Evolutionary conservation across 2,329 filamentous ascomycete species (phyloP), one percentile per base, ranked within the genome.

Genomic region (Hypoxylon sp.): DNA sequence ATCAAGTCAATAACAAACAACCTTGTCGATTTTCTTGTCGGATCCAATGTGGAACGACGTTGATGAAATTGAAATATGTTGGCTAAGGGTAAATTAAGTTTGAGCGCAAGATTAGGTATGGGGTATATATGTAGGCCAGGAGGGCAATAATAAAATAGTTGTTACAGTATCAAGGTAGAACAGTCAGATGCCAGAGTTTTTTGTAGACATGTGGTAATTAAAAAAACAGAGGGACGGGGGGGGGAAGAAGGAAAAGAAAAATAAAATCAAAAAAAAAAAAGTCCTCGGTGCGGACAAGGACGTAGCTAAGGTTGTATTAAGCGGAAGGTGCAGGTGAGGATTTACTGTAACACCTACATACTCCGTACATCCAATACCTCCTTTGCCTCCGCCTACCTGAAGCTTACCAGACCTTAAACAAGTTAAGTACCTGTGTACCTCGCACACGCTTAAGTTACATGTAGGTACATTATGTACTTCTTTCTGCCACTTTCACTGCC

Each of bases 21-120:
- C 63, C 67, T 67, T 70, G 67, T 70, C 63, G 63, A 50, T 64
- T 70, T 70, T 57, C 50, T 46, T 47, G 53, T 63, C 63, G 56
- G 66, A 63, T 66, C 50, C 29, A 56, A 57, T 60, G 59, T 67
- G 63, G 62, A 65, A 65, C 65, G 61, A 58, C 66, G 57, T 62
- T 26, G 53, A 58, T 59, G 46, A 53, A 61, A 61, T 56, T 64
- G 58, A 62, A 47, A 54, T 52, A 31, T 53, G 31, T 60, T 47
- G 50, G 37, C 35, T 50, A 37, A 56, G 33, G 33, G 42, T 17
- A 39, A 51, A 52, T 51, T 17, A 50, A 60, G 24, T 35, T 39
- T 51, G 56, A 60, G 17, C 24, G 33, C 46, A 51, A 42, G 35
- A 60, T 48, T 50, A 57, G 17, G 31, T 57, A 48, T 48, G 46